phyloP scores from a whole-genome alignment of 2,329 filamentous ascomycete genomes.

The Rachicladosporium sp. region DNA sequence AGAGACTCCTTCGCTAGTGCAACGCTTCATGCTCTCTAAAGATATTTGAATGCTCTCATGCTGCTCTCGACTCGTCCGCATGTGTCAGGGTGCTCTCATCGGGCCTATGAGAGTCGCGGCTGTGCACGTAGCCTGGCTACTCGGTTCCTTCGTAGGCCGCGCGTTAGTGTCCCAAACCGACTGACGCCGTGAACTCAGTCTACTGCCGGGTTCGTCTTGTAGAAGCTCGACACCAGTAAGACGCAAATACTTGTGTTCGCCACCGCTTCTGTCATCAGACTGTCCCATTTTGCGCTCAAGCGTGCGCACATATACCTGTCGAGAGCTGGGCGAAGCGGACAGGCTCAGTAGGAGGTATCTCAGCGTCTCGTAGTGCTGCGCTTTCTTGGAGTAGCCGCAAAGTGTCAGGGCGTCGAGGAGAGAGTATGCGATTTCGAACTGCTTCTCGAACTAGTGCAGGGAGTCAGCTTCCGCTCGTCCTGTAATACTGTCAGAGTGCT shows the following conservation, averaged over 20 bases:
- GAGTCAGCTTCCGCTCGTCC: no score
- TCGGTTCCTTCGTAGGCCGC: no score
- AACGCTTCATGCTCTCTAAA: no score
- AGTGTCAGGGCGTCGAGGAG: conserved; percentile 8
- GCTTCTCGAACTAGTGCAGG: conserved; percentile 8
- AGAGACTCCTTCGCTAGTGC: no score
- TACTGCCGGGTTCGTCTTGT: conserved; percentile 5
- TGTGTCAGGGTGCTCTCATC: no score
- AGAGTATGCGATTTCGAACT: conserved; percentile 11
- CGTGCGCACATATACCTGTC: conserved; percentile 10
- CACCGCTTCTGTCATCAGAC: background rate
- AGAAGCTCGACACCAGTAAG: conserved; percentile 8
- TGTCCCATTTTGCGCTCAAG: conserved; percentile 10
- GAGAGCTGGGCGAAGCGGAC: conserved; percentile 8
- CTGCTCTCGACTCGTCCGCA: no score
- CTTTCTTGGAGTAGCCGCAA: conserved; percentile 2
- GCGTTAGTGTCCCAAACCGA: background rate
- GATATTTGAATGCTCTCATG: no score
- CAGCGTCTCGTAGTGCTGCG: conserved; percentile 8
- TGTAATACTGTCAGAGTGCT: background rate
- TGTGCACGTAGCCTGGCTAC: no score
- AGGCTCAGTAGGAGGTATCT: conserved; percentile 7
- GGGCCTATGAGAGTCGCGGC: no score
- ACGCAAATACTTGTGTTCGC: conserved; percentile 7
- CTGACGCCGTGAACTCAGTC: conserved; percentile 4